A percentile compares a stretch with the other conserved stretches of the same genome.
Evolutionary conservation across 352 stramenopile species (phyloP).

Genomic region (Globisporangium perplexum): DNA sequence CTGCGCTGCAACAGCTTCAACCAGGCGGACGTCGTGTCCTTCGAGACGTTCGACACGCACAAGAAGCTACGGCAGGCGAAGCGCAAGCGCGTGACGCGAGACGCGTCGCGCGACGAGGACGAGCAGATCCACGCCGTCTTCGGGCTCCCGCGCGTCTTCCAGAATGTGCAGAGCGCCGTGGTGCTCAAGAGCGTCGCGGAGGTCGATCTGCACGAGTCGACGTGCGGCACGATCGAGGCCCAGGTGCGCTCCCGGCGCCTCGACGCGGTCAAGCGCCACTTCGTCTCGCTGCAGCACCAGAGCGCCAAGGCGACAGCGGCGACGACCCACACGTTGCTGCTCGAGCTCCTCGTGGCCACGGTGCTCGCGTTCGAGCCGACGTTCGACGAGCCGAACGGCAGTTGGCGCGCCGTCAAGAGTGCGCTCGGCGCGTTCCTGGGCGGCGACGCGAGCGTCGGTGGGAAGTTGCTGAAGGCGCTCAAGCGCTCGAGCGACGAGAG

Average conservation of each 20-base stretch:
- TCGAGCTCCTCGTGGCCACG: slow-evolving; percentile 42
- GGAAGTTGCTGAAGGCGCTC: slow-evolving; percentile 6
- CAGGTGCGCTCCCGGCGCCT: slow-evolving; percentile 39
- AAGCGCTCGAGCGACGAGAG: slow-evolving; percentile 14
- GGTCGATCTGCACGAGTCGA: slow-evolving; percentile 54
- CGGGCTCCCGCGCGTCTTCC: slow-evolving; percentile 53
- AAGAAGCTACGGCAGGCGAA: slow-evolving; percentile 40
- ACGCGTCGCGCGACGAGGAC: slow-evolving; percentile 24
- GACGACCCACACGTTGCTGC: slow-evolving; percentile 24
- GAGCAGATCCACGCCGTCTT: slow-evolving; percentile 36
- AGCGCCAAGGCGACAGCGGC: slow-evolving; percentile 13
- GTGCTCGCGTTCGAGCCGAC: slow-evolving; percentile 50
- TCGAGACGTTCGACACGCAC: slow-evolving; percentile 71
- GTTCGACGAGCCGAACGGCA: slow-evolving; percentile 16
- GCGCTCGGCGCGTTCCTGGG: slow-evolving; percentile 6
- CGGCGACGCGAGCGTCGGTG: neutral
- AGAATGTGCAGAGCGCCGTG: slow-evolving; percentile 45
- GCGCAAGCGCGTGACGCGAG: slow-evolving; percentile 15
- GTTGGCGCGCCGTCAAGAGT: slow-evolving; percentile 23
- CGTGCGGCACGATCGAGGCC: slow-evolving; percentile 45
- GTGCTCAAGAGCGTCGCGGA: slow-evolving; percentile 53
- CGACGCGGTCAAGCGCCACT: slow-evolving; percentile 46
- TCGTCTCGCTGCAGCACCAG: slow-evolving; percentile 19
- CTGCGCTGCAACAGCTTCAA: slow-evolving; percentile 80
- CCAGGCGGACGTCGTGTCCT: slow-evolving; percentile 57